Percentiles rank a stretch among this genome's conserved stretches.
These are phyloP conservation scores for Ostreobium quekettii DNA, from an alignment of 139 green algal genomes.

Conservation along the genomic window DNA sequence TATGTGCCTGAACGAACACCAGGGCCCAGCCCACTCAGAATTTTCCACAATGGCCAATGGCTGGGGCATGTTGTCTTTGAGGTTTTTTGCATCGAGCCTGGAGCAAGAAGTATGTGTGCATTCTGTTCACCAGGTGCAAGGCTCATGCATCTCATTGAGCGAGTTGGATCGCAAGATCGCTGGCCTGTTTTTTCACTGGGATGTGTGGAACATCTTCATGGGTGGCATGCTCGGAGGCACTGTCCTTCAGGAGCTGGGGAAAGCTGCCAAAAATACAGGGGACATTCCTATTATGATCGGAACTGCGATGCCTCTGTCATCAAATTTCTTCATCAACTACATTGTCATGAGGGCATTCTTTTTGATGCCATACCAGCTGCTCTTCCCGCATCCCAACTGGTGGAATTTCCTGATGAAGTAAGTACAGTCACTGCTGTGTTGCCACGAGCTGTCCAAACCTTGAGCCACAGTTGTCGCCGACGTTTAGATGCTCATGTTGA, in stretches of 20 bases:
- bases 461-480: too few relatives aligned
- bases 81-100: background rate
- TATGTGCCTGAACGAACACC: background rate
- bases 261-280: conserved; percentile 8
- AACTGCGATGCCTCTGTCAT: conserved; percentile 58
- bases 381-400: conserved; percentile 20
- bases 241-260: conserved; percentile 27
- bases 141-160: conserved; percentile 32
- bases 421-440: too few relatives aligned
- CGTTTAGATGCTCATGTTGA: too few relatives aligned
- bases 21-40: background rate
- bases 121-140: conserved; percentile 31
- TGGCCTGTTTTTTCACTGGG: conserved; percentile 49
- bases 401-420: conserved; percentile 23
- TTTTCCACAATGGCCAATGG: background rate
- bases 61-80: background rate
- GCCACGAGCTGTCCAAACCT: too few relatives aligned
- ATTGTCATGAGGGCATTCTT: conserved; percentile 37
- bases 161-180: conserved; percentile 40
- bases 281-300: conserved; percentile 40
- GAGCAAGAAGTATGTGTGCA: background rate
- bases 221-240: conserved; percentile 44
- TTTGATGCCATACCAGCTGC: conserved; percentile 40
- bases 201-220: conserved; percentile 63
- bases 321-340: conserved; percentile 87